These are phyloP conservation scores for Mycena metata DNA, from an alignment of 768 basidiomycete species.

Conservation along the genomic window DNA sequence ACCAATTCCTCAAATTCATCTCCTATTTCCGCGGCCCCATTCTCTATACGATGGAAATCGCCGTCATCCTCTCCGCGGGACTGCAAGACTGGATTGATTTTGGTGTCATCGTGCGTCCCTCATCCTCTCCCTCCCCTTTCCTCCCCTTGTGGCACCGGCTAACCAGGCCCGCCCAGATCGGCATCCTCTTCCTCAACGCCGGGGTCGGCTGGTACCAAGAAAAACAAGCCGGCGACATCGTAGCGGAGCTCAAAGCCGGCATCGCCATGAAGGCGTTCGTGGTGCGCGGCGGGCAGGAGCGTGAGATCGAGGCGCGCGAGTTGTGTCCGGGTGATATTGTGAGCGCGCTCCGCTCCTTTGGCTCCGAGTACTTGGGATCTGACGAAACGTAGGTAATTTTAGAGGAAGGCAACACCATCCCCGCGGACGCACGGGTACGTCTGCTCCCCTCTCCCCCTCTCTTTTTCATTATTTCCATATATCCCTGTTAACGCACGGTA, in stretches of 20 bases:
- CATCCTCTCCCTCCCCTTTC: not conserved
- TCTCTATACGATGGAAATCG: slow-evolving; percentile 61
- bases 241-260: slow-evolving; percentile 62
- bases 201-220: slow-evolving; percentile 51
- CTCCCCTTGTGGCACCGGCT: not conserved
- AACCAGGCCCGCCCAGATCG: slow-evolving; percentile 46
- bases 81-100: slow-evolving; percentile 64
- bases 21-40: slow-evolving; percentile 60
- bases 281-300: slow-evolving; percentile 56
- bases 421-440: slow-evolving; percentile 56
- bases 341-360: not conserved
- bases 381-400: slow-evolving; percentile 44
- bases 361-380: too few species aligned
- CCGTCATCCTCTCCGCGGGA: slow-evolving; percentile 60
- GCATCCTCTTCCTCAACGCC: slow-evolving; percentile 58
- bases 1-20: slow-evolving; percentile 59
- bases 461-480: slow-evolving; percentile 7
- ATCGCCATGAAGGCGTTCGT: slow-evolving; percentile 58
- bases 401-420: slow-evolving; percentile 61
- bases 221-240: slow-evolving; percentile 61
- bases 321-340: slow-evolving; percentile 60
- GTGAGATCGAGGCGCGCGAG: slow-evolving; percentile 59
- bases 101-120: slow-evolving; percentile 58
- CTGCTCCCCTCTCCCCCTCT: not conserved
- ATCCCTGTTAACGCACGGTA: slow-evolving; percentile 40